Base-by-base conservation (phyloP, 805 yeast species). In the Barnettozyma siamensis region DNA sequence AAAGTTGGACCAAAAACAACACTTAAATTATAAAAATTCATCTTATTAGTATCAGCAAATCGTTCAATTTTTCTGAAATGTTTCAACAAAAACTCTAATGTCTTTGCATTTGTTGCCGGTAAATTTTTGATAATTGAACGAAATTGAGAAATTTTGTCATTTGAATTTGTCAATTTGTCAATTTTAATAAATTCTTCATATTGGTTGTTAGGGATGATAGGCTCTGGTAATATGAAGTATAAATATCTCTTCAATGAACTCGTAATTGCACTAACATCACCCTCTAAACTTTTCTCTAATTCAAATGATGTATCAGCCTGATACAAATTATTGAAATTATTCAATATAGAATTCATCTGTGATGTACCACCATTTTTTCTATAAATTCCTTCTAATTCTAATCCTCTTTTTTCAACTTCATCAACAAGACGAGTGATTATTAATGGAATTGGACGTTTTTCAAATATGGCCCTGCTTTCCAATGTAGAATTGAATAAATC, bases 1-100 rank as follows among this genome's bases (percentile, higher is more conserved):
- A 93, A 64, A 7, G 96, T 88, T 4, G 99, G 98, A 2, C 96
- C 95, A 69, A 93, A 93, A 7, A 91, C 96, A 33, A 93, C 87
- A 0, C 96, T 81, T 40, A 93, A 64, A 54, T 93, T 88, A 60
- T 80, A 80, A 51, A 75, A 68, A 32, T 75, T 85, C 99, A 93
- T 93, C 59, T 89, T 72, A 58, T 89, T 93, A 33, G 63, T 57
- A 11, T 60, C 61, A 34, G 76, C 69, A 57, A 71, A 68, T 21
- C 66, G 59, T 31, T 78, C 75, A 26, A 93, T 81, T 41, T 66
- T 62, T 35, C 69, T 63, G 49, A 93, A 67, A 66, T 93, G 99
- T 34, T 65, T 65, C 37, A 83, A 66, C 31, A 93, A 64, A 33
- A 65, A 50, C 42, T 63, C 66, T 47, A 93, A 63, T 2, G 84